These are phyloP conservation scores for Colletotrichum sp. DNA, from an alignment of 2,329 filamentous ascomycete species.

Conservation along the genomic window DNA sequence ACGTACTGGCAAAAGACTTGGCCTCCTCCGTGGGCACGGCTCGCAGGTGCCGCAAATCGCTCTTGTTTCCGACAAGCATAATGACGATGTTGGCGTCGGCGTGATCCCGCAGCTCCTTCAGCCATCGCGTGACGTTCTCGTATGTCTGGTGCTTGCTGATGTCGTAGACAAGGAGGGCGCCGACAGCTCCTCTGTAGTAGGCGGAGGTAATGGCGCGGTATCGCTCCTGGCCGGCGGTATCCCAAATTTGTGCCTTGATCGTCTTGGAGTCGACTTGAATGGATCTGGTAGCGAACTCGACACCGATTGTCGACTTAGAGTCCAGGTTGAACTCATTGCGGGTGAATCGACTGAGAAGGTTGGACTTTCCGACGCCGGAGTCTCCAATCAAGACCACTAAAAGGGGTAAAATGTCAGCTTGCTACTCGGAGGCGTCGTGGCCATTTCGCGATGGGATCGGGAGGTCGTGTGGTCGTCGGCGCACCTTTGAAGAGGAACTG, in stretches of 20 bases:
- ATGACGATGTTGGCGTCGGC: slow-evolving; percentile 99
- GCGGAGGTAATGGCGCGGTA: slow-evolving; percentile 99
- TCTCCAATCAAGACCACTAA: slow-evolving; percentile 98
- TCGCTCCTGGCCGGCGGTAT: slow-evolving; percentile 97
- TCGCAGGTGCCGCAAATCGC: slow-evolving; percentile 97
- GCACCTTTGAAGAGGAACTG: slow-evolving; percentile 99
- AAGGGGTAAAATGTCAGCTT: slow-evolving; percentile 34
- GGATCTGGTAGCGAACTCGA: slow-evolving; percentile 97
- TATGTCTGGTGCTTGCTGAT: slow-evolving; percentile 99
- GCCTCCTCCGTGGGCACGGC: slow-evolving; percentile 98
- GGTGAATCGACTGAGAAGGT: slow-evolving; percentile 98
- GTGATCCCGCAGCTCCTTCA: slow-evolving; percentile 98
- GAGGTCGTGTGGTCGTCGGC: slow-evolving; percentile 28
- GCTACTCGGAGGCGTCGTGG: neutral
- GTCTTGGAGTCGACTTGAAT: slow-evolving; percentile 99
- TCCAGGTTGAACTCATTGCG: slow-evolving; percentile 99
- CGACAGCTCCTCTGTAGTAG: slow-evolving; percentile 97
- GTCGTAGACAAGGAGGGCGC: slow-evolving; percentile 97
- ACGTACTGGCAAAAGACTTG: slow-evolving; percentile 92
- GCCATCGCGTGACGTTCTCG: slow-evolving; percentile 97
- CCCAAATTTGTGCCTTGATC: slow-evolving; percentile 99
- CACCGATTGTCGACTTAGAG: slow-evolving; percentile 99
- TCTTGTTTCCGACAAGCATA: slow-evolving; percentile 99
- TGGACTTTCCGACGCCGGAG: slow-evolving; percentile 99
- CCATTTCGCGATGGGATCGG: slow-evolving; percentile 7